These are phyloP conservation scores for Aspergillus alliaceus DNA, from an alignment of 2,329 filamentous ascomycete genomes.

Conservation along the genomic window DNA sequence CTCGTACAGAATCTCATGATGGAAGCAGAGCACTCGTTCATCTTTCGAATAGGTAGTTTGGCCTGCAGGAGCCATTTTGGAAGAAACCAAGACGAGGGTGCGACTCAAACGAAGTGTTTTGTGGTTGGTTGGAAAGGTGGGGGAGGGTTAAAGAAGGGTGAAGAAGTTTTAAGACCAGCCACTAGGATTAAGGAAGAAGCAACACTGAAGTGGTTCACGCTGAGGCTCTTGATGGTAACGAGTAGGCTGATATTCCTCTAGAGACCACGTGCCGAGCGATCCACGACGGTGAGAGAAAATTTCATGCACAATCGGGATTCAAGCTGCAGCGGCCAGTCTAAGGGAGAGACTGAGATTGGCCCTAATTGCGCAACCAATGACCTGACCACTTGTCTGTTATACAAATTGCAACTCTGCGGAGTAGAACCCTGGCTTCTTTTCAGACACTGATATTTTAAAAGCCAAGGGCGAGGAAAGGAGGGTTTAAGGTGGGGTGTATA, in stretches of 20 bases:
- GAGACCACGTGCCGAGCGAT: neutral
- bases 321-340: neutral
- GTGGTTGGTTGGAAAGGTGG: neutral
- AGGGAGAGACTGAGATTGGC: neutral
- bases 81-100: neutral
- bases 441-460: neutral
- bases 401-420: neutral
- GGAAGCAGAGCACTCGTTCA: slow-evolving; percentile 94
- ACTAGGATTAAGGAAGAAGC: neutral
- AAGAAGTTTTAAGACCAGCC: neutral
- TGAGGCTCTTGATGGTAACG: neutral
- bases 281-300: neutral
- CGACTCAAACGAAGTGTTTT: neutral
- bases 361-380: neutral
- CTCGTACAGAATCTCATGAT: slow-evolving; percentile 95
- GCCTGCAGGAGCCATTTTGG: slow-evolving; percentile 59
- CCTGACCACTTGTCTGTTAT: neutral
- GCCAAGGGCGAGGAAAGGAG: neutral
- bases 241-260: neutral
- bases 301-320: neutral
- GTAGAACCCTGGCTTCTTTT: neutral
- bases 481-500: neutral
- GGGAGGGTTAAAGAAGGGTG: neutral
- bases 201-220: neutral
- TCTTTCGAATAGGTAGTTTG: slow-evolving; percentile 66